Evolutionary conservation across 306 rosid species (phyloP).

Genomic region (Medicago truncatula): DNA sequence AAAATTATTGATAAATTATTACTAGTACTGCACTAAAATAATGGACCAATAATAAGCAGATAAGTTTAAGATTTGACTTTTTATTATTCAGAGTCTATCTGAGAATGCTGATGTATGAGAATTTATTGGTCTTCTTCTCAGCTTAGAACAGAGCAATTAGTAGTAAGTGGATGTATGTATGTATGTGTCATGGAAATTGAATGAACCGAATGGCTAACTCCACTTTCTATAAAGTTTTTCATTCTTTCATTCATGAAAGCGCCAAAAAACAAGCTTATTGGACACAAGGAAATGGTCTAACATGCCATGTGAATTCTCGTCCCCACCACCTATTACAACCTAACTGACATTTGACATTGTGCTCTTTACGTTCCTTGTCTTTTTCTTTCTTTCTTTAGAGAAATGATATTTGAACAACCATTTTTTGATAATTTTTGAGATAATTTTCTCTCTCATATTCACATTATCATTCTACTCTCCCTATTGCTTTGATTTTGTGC

Average conservation of each 20-base stretch:
- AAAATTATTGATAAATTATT: not conserved
- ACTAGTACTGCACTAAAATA: not conserved
- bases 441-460: too few species aligned
- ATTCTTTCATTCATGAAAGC: slow-evolving; percentile 40
- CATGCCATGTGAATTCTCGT: slow-evolving; percentile 63
- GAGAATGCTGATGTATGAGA: not conserved
- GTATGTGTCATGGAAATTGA: slow-evolving; percentile 38
- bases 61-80: slow-evolving; percentile 1
- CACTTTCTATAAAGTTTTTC: slow-evolving; percentile 48
- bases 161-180: not conserved
- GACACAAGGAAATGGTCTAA: slow-evolving; percentile 43
- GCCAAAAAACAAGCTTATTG: slow-evolving; percentile 42
- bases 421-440: too few species aligned
- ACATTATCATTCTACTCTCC: too few species aligned
- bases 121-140: slow-evolving; percentile 23
- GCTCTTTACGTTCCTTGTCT: not conserved
- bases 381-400: not conserved
- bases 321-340: slow-evolving; percentile 50
- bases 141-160: slow-evolving; percentile 4
- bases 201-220: slow-evolving; percentile 42
- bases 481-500: too few species aligned
- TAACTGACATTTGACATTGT: slow-evolving; percentile 28
- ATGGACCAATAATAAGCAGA: not conserved
- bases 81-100: not conserved
- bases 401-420: too few species aligned